Percentiles rank a stretch among this genome's conserved stretches.
Evolutionary conservation across 2,329 filamentous ascomycete genomes (phyloP).

Genomic region (Zasmidium citrigriseum): DNA sequence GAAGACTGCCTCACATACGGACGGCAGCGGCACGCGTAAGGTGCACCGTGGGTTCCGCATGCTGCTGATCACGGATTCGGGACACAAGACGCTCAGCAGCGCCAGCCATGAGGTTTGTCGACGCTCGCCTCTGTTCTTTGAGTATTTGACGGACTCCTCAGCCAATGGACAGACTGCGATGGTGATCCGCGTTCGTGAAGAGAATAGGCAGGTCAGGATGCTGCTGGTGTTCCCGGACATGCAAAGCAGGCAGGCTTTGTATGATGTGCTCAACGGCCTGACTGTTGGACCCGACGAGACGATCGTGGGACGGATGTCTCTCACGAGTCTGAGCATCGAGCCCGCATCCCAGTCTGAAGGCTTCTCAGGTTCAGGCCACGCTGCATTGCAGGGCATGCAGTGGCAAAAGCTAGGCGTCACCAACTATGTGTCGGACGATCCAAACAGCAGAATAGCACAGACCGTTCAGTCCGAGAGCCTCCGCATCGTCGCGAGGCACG

Average conservation of each 20-base stretch:
- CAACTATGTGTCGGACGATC: constrained; percentile 63
- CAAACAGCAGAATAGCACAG: constrained; percentile 59
- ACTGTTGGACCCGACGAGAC: constrained; percentile 67
- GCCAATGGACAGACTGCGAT: constrained; percentile 70
- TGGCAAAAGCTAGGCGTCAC: constrained; percentile 73
- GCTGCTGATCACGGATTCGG: constrained; percentile 74
- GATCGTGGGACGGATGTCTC: constrained; percentile 67
- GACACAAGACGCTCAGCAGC: constrained; percentile 74
- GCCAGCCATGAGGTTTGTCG: constrained; percentile 70
- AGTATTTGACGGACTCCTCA: constrained; percentile 59
- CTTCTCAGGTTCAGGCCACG: constrained; percentile 40
- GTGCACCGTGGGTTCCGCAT: constrained; percentile 80
- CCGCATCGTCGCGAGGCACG: constrained; percentile 70
- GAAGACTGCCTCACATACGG: constrained; percentile 64
- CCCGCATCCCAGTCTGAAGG: constrained; percentile 52
- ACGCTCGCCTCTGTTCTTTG: constrained; percentile 71
- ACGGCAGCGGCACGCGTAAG: constrained; percentile 70
- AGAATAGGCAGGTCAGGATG: constrained; percentile 67
- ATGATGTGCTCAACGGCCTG: constrained; percentile 72
- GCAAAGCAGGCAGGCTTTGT: constrained; percentile 70
- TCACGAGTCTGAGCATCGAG: constrained; percentile 67
- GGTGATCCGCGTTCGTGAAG: constrained; percentile 69
- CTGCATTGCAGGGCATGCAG: constrained; percentile 46
- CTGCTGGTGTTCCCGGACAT: constrained; percentile 74
- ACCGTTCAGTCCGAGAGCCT: constrained; percentile 77